phyloP scores from a whole-genome alignment of 805 yeast genomes.

The Schizosaccharomyces japonicus region DNA sequence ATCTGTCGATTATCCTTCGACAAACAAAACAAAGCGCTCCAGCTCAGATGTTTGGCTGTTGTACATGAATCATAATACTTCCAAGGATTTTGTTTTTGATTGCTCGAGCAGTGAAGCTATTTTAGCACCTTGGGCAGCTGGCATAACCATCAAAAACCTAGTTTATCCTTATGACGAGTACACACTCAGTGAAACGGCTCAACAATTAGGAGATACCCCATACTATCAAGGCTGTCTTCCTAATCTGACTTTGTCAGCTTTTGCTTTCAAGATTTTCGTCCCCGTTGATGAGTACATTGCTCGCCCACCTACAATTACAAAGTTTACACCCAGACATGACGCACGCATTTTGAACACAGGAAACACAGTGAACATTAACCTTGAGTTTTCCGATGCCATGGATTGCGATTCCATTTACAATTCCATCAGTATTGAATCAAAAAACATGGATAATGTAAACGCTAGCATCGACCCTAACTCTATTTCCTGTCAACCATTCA shows the following conservation, averaged over 20 bases:
- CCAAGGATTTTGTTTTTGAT: neutral
- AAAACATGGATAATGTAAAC: neutral
- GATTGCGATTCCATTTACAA: neutral
- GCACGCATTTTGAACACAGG: neutral
- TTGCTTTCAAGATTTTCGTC: neutral
- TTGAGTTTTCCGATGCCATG: conserved; percentile 4
- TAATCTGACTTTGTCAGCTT: neutral
- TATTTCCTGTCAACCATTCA: neutral
- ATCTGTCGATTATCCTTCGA: neutral
- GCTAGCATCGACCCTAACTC: neutral
- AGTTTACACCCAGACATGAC: conserved; percentile 1
- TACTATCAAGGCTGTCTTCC: conserved; percentile 4
- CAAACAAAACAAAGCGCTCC: neutral
- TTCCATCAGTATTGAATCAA: neutral
- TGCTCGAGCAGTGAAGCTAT: neutral
- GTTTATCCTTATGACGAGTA: conserved; percentile 3
- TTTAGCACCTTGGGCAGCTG: neutral
- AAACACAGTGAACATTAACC: neutral
- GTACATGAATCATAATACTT: neutral
- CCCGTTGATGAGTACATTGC: neutral
- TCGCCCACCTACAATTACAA: conserved; percentile 1
- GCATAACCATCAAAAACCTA: neutral
- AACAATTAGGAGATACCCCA: no score
- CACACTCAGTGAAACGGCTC: neutral
- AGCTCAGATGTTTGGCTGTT: neutral